A percentile compares a stretch with the other conserved stretches of the same genome.
Evolutionary conservation across 768 basidiomycete genomes (phyloP).

Genomic region (Mycena polygramma): DNA sequence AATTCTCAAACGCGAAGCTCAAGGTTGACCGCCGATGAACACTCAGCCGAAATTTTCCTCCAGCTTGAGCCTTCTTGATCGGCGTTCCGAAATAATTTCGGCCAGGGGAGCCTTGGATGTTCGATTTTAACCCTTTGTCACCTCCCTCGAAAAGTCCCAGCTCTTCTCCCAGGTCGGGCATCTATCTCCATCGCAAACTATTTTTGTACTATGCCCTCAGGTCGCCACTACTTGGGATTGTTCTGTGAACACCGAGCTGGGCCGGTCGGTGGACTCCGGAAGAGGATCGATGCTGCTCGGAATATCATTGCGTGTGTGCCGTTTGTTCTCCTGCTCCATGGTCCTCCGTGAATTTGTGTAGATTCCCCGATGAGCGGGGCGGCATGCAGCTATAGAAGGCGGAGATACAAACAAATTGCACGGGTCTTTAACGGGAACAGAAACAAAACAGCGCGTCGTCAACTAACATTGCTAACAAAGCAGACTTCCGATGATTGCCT

Average conservation of each 20-base stretch:
- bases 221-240: slow-evolving; percentile 3
- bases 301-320: no score
- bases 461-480: no score
- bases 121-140: slow-evolving; percentile 2
- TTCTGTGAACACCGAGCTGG: slow-evolving; percentile 4
- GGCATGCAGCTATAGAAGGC: no score
- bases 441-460: no score
- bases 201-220: slow-evolving; percentile 11
- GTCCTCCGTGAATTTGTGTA: no score
- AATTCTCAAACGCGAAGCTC: slow-evolving; percentile 9
- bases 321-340: no score
- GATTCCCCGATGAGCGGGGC: no score
- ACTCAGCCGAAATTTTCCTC: not conserved
- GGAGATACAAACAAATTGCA: no score
- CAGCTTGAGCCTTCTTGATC: no score
- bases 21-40: not conserved
- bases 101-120: not conserved
- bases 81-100: not conserved
- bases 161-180: slow-evolving; percentile 7
- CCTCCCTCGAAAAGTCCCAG: not conserved
- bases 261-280: slow-evolving; percentile 1
- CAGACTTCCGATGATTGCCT: no score
- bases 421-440: no score
- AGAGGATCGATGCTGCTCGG: no score
- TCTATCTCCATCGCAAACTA: slow-evolving; percentile 11